Conservation (phyloP, 176 grass and related monocot species). For the Rhynchospora breviuscula region DNA sequence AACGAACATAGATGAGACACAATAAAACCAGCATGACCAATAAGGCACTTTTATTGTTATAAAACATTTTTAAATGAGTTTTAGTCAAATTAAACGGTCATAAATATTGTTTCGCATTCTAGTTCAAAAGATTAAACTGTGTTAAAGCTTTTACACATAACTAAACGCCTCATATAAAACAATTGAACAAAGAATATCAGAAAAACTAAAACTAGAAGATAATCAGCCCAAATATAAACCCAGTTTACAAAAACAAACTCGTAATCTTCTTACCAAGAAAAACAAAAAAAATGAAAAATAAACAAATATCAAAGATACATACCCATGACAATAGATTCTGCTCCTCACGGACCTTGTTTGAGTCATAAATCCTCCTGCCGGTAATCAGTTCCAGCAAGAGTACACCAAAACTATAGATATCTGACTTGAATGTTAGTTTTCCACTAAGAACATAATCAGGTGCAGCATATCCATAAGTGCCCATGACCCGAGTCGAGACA, state of each 20-base stretch:
- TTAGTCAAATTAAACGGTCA: background rate
- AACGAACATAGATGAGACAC: background rate
- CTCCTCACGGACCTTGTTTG: constrained; percentile 49
- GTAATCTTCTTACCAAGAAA: background rate
- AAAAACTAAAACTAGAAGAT: background rate
- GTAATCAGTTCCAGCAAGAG: constrained; percentile 85
- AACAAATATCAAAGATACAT: constrained; percentile 14
- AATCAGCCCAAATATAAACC: too few species aligned
- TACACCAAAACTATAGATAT: constrained; percentile 92
- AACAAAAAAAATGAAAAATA: background rate
- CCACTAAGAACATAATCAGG: constrained; percentile 84
- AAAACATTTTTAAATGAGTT: background rate
- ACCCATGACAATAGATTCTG: constrained; percentile 72
- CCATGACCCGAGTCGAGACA: constrained; percentile 94
- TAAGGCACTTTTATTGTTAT: background rate
- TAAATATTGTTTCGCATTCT: background rate
- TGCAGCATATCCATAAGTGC: constrained; percentile 91
- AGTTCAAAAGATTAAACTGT: background rate
- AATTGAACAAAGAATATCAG: background rate
- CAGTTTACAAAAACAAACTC: background rate
- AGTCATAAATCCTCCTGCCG: constrained; percentile 66
- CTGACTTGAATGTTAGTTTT: constrained; percentile 81
- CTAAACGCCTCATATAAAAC: background rate
- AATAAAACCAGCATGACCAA: background rate
- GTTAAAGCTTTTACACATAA: too few species aligned